Base-by-base conservation (phyloP, 768 basidiomycete genomes). In the Kwoniella mangroviensis region DNA sequence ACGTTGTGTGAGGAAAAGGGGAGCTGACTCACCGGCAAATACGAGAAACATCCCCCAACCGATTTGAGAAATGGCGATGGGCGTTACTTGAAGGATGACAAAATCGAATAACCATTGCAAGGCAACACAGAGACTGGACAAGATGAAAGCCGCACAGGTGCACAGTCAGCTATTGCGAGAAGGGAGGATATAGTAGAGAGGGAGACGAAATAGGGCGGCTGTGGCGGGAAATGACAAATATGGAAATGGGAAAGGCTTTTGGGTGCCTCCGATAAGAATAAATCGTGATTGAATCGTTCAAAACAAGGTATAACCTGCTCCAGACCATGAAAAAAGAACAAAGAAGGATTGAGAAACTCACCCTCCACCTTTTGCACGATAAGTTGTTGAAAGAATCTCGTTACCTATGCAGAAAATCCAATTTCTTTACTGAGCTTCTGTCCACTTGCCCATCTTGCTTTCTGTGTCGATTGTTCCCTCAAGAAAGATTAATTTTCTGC, bases 71-170 rank as follows among this genome's bases (percentile, higher is more conserved):
- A 71, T 67, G 34, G 61, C 70, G 41, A 58, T 59, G 4, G 65
- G 70, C 7, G 65, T 71, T 43, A 71, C 70, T 68, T 65, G 52
- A 13, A 72, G 71, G 41, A 72, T 28, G 6, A 72, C 71, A 55
- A 72, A 72, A 60, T 72, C 71, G 49, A 72, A 72, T 26, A 72
- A 63, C 71, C 71, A 72, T 65, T 72, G 71, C 22, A 68, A 40
- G 53, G 71, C 71, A 11, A 72, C 71, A 49, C 60, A 61, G 3
- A 72, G 67, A 64, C 71, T 72, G 45, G 34, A 34, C 34, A 34
- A 34, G 6, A 34, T 34, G 34, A 5, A 34, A 5, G 34, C 34
- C 34, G 34, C 9, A 34, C 34, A 7, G 34, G 34, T 1, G 9
- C 34, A 7, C 34, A 34, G 34, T 51, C 49, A 15, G 49, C 15